Evolutionary conservation across 768 basidiomycete genomes (phyloP), one percentile per base, ranked within the genome.

Genomic region (Lactarius akahatsu): DNA sequence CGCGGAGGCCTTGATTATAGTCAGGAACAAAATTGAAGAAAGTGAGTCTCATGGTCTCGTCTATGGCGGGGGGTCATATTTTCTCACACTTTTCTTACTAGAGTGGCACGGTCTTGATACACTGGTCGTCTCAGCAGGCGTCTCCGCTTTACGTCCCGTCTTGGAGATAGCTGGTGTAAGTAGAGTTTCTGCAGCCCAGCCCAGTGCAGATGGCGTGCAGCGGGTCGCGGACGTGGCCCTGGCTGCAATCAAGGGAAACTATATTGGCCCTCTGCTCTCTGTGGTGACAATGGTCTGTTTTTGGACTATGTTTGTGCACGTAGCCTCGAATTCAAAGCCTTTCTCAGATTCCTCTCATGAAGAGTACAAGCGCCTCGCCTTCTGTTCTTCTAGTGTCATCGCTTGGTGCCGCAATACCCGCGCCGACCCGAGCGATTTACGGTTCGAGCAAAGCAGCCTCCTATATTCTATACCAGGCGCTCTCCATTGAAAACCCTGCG

Each of bases 31-130:
- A 0, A 64, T 96, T 30, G 79, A 83, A 54, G 75, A 77, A 69
- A 82, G 94, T 91, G 59, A 52, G 85, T 77, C 45, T n/a, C 32
- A 38, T 50, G n/a, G 10, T 36, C 20, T 13, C 47, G 20, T 32
- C 15, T 20, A 20, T 0, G 5, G 38, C 28, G 8, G 30, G 40
- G 9, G 20, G 8, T 5, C 18, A 32, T 34, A n/a, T 34, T 30
- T 66, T 28, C 47, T 66, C 28, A 62, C 47, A 26, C 28, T 10
- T 57, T 58, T 7, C 38, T 40, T 40, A 1, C 20, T 41, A 96
- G 94, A 80, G 69, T 95, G 93, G 92, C 78, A 77, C 1, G 91
- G 93, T 18, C 70, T 96, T 1, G 94, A 96, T 75, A 96, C 94
- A 0, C 73, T 96, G 6, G 78, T 94, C 36, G 84, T 96, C 41